Evolutionary conservation across 2,329 filamentous ascomycete genomes (phyloP).

Genomic region (Colletotrichum limetticola): DNA sequence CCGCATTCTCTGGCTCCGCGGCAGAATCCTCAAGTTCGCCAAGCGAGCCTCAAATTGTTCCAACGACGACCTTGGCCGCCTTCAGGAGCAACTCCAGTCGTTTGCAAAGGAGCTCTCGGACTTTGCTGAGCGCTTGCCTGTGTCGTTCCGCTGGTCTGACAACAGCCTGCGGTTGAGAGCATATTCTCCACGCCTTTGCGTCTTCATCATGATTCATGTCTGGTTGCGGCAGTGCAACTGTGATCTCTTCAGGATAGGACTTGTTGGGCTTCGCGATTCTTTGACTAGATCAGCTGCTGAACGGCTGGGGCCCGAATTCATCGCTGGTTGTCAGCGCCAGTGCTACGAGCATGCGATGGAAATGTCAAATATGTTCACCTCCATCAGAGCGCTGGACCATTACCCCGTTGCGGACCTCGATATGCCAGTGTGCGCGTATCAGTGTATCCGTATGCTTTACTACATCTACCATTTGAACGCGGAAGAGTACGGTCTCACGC

Average conservation of each 20-base stretch:
- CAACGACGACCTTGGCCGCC: conserved; percentile 46
- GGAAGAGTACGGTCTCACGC: conserved; percentile 54
- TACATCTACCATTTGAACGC: conserved; percentile 59
- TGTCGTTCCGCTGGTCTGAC: conserved; percentile 68
- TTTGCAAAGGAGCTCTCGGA: conserved; percentile 61
- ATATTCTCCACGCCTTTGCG: conserved; percentile 66
- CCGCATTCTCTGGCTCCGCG: conserved; percentile 65
- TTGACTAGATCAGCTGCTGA: conserved; percentile 56
- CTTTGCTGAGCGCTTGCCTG: conserved; percentile 63
- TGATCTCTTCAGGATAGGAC: conserved; percentile 64
- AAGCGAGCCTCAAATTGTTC: conserved; percentile 53
- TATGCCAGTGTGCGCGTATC: conserved; percentile 65
- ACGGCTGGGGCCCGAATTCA: conserved; percentile 59
- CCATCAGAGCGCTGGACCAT: conserved; percentile 61
- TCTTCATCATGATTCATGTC: conserved; percentile 69
- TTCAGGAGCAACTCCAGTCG: conserved; percentile 56
- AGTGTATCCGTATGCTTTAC: conserved; percentile 64
- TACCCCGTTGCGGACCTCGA: conserved; percentile 66
- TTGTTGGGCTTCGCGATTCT: conserved; percentile 63
- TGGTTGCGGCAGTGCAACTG: conserved; percentile 70
- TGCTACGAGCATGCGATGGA: conserved; percentile 65
- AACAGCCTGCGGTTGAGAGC: conserved; percentile 65
- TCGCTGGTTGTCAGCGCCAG: conserved; percentile 60
- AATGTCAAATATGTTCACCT: conserved; percentile 66
- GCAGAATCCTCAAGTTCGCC: conserved; percentile 64